phyloP scores from a whole-genome alignment of 345 rosid genomes.

The Eutrema japonicum region DNA sequence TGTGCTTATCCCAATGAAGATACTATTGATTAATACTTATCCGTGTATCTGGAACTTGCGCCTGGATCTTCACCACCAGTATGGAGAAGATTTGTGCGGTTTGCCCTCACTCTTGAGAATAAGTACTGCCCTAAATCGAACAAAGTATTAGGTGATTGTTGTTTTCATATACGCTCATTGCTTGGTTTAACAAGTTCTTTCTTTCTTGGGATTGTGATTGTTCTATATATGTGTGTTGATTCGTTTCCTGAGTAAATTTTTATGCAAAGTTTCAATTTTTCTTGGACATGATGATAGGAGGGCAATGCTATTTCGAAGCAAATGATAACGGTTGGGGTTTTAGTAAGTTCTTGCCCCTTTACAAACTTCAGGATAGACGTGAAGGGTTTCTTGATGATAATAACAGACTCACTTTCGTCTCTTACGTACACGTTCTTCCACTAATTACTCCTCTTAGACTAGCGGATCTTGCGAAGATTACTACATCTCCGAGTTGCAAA shows the following conservation, averaged over 20 bases:
- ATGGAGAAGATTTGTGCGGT: slow-evolving; percentile 74
- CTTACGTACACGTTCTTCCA: slow-evolving; percentile 48
- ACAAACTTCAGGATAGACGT: neutral
- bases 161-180: neutral
- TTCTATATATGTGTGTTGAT: slow-evolving; percentile 46
- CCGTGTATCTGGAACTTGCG: slow-evolving; percentile 73
- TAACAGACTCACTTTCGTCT: slow-evolving; percentile 59
- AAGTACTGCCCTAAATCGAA: slow-evolving; percentile 11
- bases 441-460: neutral
- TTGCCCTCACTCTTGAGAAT: slow-evolving; percentile 44
- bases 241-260: too few relatives aligned
- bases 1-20: slow-evolving; percentile 60
- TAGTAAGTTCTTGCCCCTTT: neutral
- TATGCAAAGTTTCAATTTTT: too few relatives aligned
- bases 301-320: neutral
- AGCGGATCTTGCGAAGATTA: neutral
- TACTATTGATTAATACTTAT: slow-evolving; percentile 54
- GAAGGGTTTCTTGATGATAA: slow-evolving; percentile 50
- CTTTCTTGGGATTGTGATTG: neutral
- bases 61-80: slow-evolving; percentile 21
- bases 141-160: neutral
- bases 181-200: neutral
- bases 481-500: neutral
- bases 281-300: neutral
- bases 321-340: neutral